A percentile compares a stretch with the other conserved stretches of the same genome.
Evolutionary conservation across 345 rosid genomes (phyloP).

Genomic region (Aegle marmelos): DNA sequence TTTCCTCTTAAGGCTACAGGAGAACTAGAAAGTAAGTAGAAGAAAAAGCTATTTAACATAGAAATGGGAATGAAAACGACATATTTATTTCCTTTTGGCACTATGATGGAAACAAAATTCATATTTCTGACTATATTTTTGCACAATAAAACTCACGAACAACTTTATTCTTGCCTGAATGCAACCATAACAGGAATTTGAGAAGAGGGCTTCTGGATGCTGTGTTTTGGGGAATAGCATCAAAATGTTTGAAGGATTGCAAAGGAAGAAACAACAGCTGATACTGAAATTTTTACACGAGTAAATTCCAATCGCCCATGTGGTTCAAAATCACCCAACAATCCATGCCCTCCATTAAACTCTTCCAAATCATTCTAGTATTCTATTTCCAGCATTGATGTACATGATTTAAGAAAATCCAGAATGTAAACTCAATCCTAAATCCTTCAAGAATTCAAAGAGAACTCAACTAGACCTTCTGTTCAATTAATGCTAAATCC

Average conservation of each 20-base stretch:
- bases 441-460: conserved; percentile 17
- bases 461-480: conserved; percentile 2
- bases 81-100: not conserved
- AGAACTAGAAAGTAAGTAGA: not conserved
- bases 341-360: conserved; percentile 1
- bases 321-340: conserved; percentile 7
- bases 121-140: not conserved
- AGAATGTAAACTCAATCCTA: conserved; percentile 17
- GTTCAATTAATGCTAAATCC: not conserved
- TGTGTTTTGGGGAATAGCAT: conserved; percentile 47
- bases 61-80: not conserved
- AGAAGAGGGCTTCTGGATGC: conserved; percentile 48
- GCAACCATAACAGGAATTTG: conserved; percentile 47
- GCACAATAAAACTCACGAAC: conserved; percentile 12
- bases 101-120: conserved; percentile 16
- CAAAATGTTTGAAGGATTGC: conserved; percentile 51
- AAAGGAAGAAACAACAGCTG: conserved; percentile 45
- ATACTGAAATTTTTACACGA: conserved; percentile 46
- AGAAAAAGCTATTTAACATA: not conserved
- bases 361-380: conserved; percentile 5
- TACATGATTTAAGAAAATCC: conserved; percentile 8
- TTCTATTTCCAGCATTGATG: conserved; percentile 15
- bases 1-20: not conserved
- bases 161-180: conserved; percentile 39
- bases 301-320: not conserved